A percentile compares a stretch with the other conserved stretches of the same genome.
Conservation (phyloP, 768 basidiomycete genomes). For the Russula foetens region DNA sequence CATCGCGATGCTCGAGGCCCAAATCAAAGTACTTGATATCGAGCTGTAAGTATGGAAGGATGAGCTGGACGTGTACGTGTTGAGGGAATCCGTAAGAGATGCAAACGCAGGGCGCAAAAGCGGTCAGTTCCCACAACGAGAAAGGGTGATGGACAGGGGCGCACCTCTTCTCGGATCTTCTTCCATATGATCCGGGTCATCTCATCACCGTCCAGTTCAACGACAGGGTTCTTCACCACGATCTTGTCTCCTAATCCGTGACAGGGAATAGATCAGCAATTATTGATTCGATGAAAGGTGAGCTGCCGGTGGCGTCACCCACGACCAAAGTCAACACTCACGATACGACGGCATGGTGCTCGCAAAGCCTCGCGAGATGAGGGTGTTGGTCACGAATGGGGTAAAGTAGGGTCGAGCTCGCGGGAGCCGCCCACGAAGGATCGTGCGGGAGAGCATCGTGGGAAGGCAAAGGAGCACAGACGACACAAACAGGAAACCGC, state of each 20-base stretch:
- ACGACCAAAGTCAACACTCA: not conserved
- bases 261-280: not conserved
- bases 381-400: not conserved
- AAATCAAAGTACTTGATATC: constrained; percentile 99
- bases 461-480: not conserved
- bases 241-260: constrained; percentile 49
- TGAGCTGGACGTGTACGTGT: too few relatives aligned
- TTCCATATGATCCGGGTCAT: constrained; percentile 99
- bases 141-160: constrained; percentile 21
- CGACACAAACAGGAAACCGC: too few relatives aligned
- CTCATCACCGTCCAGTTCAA: constrained; percentile 96
- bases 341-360: constrained; percentile 11
- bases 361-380: constrained; percentile 11
- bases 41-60: constrained; percentile 88
- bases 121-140: not conserved
- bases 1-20: constrained; percentile 89
- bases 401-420: not conserved
- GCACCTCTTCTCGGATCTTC: constrained; percentile 90
- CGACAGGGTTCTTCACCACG: constrained; percentile 78
- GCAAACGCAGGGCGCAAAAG: not conserved
- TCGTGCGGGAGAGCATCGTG: constrained; percentile 13
- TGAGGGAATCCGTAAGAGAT: too few relatives aligned
- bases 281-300: too few relatives aligned
- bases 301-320: too few relatives aligned
- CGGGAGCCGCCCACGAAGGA: constrained; percentile 7